These are phyloP conservation scores for Meyerozyma athensensis DNA, from an alignment of 1,139 yeast species.

Conservation along the genomic window DNA sequence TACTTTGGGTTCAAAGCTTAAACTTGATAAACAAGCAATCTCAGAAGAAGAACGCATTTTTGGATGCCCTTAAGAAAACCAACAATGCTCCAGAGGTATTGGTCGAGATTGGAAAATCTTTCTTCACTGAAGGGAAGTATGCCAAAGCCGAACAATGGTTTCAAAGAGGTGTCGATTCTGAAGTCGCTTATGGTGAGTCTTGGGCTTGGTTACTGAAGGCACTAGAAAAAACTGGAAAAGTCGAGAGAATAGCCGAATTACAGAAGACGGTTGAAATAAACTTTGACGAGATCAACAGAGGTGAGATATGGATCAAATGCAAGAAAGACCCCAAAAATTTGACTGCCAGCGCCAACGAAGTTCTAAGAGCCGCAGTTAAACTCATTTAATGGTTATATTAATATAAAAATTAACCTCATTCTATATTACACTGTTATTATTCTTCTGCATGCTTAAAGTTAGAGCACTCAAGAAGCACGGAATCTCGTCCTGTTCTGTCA, in stretches of 20 bases:
- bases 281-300: constrained; percentile 7
- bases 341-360: background rate
- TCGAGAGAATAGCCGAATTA: constrained; percentile 16
- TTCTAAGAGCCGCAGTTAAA: background rate
- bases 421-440: background rate
- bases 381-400: background rate
- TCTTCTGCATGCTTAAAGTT: constrained; percentile 54
- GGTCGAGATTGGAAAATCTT: constrained; percentile 59
- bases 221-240: constrained; percentile 19
- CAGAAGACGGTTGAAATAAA: background rate
- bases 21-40: constrained; percentile 46
- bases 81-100: constrained; percentile 57
- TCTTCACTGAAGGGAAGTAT: constrained; percentile 65
- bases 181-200: constrained; percentile 61
- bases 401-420: constrained; percentile 2
- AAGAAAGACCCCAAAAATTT: constrained; percentile 10
- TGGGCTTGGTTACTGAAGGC: constrained; percentile 69
- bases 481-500: constrained; percentile 62
- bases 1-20: constrained; percentile 61
- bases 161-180: constrained; percentile 58
- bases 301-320: constrained; percentile 8
- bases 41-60: constrained; percentile 58
- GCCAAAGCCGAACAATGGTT: constrained; percentile 73
- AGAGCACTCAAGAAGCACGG: constrained; percentile 80
- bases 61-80: constrained; percentile 70